phyloP scores from a whole-genome alignment of 2,329 filamentous ascomycete genomes.

The Aspergillus calidoustus region DNA sequence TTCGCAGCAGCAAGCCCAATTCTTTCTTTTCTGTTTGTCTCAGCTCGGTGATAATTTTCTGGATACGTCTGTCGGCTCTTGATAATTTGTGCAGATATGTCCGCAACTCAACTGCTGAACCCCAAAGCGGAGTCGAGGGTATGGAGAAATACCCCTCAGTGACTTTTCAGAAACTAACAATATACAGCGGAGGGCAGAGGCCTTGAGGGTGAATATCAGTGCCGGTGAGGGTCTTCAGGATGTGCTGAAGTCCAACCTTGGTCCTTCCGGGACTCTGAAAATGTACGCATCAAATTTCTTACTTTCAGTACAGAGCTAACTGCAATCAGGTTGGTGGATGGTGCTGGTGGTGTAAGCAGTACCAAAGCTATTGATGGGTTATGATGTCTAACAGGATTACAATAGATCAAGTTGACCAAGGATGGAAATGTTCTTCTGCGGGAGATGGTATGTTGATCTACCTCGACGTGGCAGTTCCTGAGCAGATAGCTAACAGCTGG shows the following conservation, averaged over 20 bases:
- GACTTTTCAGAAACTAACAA: constrained; percentile 49
- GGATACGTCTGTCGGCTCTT: constrained; percentile 31
- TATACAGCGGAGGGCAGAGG: constrained; percentile 87
- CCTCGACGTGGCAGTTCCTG: neutral
- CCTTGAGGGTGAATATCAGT: constrained; percentile 93
- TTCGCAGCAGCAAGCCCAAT: constrained; percentile 29
- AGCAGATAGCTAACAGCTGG: constrained; percentile 35
- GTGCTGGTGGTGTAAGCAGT: constrained; percentile 59
- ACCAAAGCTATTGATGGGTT: constrained; percentile 14
- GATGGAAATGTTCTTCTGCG: constrained; percentile 86
- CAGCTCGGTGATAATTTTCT: constrained; percentile 25
- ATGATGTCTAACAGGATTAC: constrained; percentile 26
- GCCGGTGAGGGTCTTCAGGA: constrained; percentile 91
- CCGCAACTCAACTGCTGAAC: constrained; percentile 96
- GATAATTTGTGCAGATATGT: constrained; percentile 65
- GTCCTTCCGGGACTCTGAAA: constrained; percentile 92
- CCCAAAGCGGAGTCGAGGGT: constrained; percentile 98
- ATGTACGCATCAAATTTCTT: constrained; percentile 64
- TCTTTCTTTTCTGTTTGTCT: constrained; percentile 18
- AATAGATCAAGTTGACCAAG: constrained; percentile 96
- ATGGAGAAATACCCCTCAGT: constrained; percentile 49
- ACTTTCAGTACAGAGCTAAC: constrained; percentile 29
- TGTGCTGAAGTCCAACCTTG: constrained; percentile 96
- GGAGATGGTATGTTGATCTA: constrained; percentile 61
- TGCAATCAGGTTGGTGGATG: constrained; percentile 62